phyloP scores from a whole-genome alignment of 345 rosid species.

The Gynandropsis gynandra region DNA sequence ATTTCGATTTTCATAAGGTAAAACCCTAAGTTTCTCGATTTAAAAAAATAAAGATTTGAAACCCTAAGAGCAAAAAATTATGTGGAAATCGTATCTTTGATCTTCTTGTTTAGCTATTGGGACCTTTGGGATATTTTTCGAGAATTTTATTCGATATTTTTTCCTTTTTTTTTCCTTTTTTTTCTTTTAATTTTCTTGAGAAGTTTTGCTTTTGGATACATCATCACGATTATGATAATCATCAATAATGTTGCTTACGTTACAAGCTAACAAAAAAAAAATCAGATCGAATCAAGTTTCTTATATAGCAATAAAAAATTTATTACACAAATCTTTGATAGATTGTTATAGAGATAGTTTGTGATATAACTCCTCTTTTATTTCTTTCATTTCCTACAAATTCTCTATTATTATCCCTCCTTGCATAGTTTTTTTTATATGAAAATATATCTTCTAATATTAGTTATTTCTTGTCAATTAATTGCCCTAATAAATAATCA shows the following conservation, averaged over 20 bases:
- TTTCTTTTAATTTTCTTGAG: conserved; percentile 10
- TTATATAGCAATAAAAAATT: neutral
- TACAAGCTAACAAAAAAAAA: conserved; percentile 33
- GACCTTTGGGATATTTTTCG: neutral
- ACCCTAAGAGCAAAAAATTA: too few relatives aligned
- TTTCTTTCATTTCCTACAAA: too few relatives aligned
- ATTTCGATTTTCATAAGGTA: conserved; percentile 23
- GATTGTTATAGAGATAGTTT: too few relatives aligned
- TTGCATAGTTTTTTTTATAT: conserved; percentile 2
- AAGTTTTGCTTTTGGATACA: neutral
- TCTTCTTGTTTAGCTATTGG: too few relatives aligned
- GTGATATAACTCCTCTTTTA: too few relatives aligned
- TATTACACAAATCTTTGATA: neutral
- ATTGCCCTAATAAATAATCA: too few relatives aligned
- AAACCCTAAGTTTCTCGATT: conserved; percentile 20
- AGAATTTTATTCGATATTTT: conserved; percentile 1
- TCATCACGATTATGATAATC: conserved; percentile 20
- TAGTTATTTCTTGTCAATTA: neutral
- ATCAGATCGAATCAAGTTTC: conserved; percentile 6
- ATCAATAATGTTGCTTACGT: conserved; percentile 30
- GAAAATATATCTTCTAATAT: neutral
- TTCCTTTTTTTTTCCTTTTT: conserved; percentile 11
- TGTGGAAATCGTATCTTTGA: too few relatives aligned
- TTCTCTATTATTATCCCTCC: too few relatives aligned
- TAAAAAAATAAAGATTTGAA: too few relatives aligned